phyloP scores from a whole-genome alignment of 331 rosid genomes.

The Malus hybrid region DNA sequence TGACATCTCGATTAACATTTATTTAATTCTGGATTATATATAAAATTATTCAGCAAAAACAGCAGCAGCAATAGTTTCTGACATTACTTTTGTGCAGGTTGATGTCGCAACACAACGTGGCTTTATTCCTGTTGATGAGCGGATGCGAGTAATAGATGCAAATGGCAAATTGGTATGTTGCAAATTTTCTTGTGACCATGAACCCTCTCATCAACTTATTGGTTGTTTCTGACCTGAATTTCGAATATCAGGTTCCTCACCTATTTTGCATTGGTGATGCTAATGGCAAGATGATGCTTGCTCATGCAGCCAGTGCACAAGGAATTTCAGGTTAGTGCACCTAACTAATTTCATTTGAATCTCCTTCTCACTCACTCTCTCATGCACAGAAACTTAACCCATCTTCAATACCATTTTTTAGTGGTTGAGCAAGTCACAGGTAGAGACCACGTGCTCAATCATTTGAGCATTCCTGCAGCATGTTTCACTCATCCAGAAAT shows the following conservation, averaged over 20 bases:
- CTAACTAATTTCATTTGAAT: constrained; percentile 1
- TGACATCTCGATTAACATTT: constrained; percentile 22
- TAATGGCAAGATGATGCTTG: constrained; percentile 99
- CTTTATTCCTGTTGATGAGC: constrained; percentile 96
- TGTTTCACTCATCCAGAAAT: constrained; percentile 99
- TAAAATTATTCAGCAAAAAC: background rate
- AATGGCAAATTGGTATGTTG: constrained; percentile 71
- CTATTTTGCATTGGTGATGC: constrained; percentile 96
- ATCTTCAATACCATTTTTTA: constrained; percentile 21
- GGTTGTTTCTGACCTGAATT: constrained; percentile 23
- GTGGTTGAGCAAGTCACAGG: constrained; percentile 98
- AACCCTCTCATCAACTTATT: background rate
- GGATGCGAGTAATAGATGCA: constrained; percentile 76
- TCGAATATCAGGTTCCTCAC: constrained; percentile 70
- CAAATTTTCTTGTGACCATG: constrained; percentile 6
- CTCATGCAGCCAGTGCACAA: constrained; percentile 99
- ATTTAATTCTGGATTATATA: constrained; percentile 10
- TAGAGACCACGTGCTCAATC: constrained; percentile 89
- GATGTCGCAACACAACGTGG: constrained; percentile 94
- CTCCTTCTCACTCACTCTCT: background rate
- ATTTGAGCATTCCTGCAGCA: constrained; percentile 95
- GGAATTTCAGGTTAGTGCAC: constrained; percentile 77
- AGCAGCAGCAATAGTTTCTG: background rate
- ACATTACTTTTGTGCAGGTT: constrained; percentile 42
- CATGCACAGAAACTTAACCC: background rate